Conservation (phyloP, 225 moss, liverwort and hornwort species). For the Neckera pumila region DNA sequence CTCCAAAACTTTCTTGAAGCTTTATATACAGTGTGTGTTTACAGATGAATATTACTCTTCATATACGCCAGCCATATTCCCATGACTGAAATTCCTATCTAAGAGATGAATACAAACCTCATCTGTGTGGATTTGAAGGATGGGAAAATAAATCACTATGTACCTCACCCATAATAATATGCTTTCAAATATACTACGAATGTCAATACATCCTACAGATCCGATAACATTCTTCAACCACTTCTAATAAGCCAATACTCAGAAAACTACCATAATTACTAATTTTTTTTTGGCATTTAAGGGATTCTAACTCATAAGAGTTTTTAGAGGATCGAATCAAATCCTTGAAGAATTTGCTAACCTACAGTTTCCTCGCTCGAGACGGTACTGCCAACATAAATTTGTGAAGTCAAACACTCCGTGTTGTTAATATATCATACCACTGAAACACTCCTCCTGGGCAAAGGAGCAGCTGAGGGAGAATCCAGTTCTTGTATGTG, state of each 20-base stretch:
- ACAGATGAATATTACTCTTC: not conserved
- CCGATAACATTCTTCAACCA: not conserved
- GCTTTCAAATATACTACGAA: not conserved
- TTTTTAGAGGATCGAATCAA: not conserved
- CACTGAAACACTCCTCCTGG: not conserved
- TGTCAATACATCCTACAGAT: not conserved
- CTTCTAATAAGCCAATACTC: not conserved
- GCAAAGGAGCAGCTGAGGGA: not conserved
- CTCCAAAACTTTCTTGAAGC: not conserved
- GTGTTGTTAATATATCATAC: not conserved
- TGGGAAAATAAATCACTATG: not conserved
- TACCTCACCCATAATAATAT: not conserved
- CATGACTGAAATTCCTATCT: not conserved
- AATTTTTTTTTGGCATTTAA: not conserved
- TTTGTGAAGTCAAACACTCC: not conserved
- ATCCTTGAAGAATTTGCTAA: not conserved
- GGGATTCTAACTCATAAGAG: not conserved
- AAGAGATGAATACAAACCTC: not conserved
- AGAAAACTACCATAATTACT: not conserved
- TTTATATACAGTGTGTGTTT: not conserved
- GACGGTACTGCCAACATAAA: too few relatives aligned
- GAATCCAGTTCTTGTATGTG: not conserved
- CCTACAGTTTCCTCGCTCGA: not conserved
- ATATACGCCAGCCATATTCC: accelerated
- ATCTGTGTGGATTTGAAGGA: not conserved